A percentile compares a stretch with the other conserved stretches of the same genome.
These are phyloP conservation scores for Lasiodiplodia theobromae DNA, from an alignment of 2,329 filamentous ascomycete species.

Conservation along the genomic window DNA sequence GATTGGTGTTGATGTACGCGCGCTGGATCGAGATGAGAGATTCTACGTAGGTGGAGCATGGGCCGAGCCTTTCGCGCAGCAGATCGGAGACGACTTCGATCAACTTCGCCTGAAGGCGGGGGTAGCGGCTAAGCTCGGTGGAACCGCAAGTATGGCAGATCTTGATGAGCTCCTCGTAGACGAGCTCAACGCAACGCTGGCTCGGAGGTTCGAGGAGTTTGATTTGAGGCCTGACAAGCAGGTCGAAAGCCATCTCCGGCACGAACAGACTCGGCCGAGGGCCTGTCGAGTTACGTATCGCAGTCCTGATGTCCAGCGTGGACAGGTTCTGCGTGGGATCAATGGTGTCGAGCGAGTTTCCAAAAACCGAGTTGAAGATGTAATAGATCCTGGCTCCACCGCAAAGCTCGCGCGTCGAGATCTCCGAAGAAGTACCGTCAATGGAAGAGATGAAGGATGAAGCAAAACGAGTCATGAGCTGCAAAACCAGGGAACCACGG, in stretches of 20 bases:
- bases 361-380: slow-evolving; percentile 99
- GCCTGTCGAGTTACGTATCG: slow-evolving; percentile 96
- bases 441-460: slow-evolving; percentile 98
- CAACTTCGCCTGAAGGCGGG: slow-evolving; percentile 91
- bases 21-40: slow-evolving; percentile 96
- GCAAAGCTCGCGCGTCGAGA: slow-evolving; percentile 97
- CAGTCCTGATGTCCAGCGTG: slow-evolving; percentile 92
- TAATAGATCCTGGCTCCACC: slow-evolving; percentile 97
- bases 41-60: slow-evolving; percentile 89
- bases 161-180: slow-evolving; percentile 99
- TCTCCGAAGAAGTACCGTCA: slow-evolving; percentile 97
- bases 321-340: slow-evolving; percentile 96
- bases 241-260: slow-evolving; percentile 95
- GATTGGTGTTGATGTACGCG: slow-evolving; percentile 99
- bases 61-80: slow-evolving; percentile 87
- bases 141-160: slow-evolving; percentile 99
- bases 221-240: slow-evolving; percentile 97
- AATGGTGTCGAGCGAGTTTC: slow-evolving; percentile 93
- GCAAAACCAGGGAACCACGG: slow-evolving; percentile 89
- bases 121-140: slow-evolving; percentile 89
- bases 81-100: slow-evolving; percentile 98
- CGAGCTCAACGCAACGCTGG: slow-evolving; percentile 95
- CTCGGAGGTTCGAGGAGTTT: slow-evolving; percentile 94
- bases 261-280: slow-evolving; percentile 96
- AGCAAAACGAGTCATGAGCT: slow-evolving; percentile 97